Conservation (phyloP, 768 basidiomycete genomes). For the Naematelia encephala region DNA sequence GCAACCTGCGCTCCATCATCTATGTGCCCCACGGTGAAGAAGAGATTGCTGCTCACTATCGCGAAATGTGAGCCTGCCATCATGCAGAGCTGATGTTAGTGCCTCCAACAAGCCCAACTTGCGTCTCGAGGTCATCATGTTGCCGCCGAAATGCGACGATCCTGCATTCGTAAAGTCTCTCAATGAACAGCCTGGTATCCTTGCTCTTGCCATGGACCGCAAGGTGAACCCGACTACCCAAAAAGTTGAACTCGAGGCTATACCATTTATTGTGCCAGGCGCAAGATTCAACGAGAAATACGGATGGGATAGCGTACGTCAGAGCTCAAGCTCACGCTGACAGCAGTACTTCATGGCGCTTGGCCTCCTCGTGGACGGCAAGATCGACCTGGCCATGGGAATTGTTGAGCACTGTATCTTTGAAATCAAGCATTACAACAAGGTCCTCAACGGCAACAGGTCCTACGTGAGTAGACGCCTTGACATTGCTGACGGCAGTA, state of each 20-base stretch:
- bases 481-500: slow-evolving; percentile 56
- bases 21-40: slow-evolving; percentile 93
- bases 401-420: slow-evolving; percentile 99
- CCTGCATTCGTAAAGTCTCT: slow-evolving; percentile 84
- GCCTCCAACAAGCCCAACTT: slow-evolving; percentile 88
- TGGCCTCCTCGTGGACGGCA: slow-evolving; percentile 90
- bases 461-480: slow-evolving; percentile 55
- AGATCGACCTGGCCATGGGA: slow-evolving; percentile 89
- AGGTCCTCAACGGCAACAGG: slow-evolving; percentile 84
- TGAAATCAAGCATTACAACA: slow-evolving; percentile 96
- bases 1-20: slow-evolving; percentile 82
- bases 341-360: slow-evolving; percentile 53
- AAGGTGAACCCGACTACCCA: slow-evolving; percentile 53
- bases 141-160: slow-evolving; percentile 83
- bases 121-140: slow-evolving; percentile 84
- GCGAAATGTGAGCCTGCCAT: slow-evolving; percentile 59
- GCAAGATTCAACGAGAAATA: slow-evolving; percentile 52
- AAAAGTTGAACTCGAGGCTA: slow-evolving; percentile 80
- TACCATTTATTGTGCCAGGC: slow-evolving; percentile 96
- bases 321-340: slow-evolving; percentile 12
- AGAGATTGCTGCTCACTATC: slow-evolving; percentile 92
- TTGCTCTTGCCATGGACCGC: slow-evolving; percentile 81
- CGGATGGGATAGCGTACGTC: slow-evolving; percentile 47
- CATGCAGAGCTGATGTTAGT: slow-evolving; percentile 28
- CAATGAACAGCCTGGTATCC: slow-evolving; percentile 87